Percentiles rank a stretch among this genome's conserved stretches.
Evolutionary conservation across 768 basidiomycete genomes (phyloP).

Genomic region (Phlegmacium glaucopus): DNA sequence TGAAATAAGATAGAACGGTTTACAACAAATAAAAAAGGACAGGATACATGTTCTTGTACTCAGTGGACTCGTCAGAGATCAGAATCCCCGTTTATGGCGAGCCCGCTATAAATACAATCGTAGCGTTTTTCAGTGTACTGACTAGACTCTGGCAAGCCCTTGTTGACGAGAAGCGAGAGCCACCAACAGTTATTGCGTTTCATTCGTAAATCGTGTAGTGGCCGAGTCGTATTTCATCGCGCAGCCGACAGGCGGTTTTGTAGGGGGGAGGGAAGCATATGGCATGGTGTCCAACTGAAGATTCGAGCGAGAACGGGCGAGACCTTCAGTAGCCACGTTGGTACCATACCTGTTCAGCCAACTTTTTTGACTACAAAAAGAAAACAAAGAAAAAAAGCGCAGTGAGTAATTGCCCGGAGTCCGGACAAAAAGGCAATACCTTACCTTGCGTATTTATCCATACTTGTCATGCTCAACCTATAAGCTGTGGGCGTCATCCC

Average conservation of each 20-base stretch:
- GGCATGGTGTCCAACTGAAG: slow-evolving; percentile 21
- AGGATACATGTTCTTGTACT: no score
- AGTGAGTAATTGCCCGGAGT: background rate
- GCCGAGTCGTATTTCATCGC: background rate
- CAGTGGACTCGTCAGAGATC: no score
- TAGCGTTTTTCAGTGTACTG: no score
- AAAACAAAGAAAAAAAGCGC: background rate
- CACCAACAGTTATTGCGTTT: no score
- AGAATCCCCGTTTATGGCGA: no score
- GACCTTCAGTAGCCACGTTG: slow-evolving; percentile 51
- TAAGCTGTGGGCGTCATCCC: slow-evolving; percentile 89
- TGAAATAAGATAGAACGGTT: no score
- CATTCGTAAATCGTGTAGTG: background rate
- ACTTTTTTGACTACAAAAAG: slow-evolving; percentile 46
- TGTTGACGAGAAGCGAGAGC: no score
- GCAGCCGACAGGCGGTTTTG: background rate
- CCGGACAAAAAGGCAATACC: background rate
- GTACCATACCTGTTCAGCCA: slow-evolving; percentile 68
- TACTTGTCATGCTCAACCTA: slow-evolving; percentile 61
- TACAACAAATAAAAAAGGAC: no score
- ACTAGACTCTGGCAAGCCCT: no score
- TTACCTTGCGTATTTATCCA: slow-evolving; percentile 80
- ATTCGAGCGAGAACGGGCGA: slow-evolving; percentile 50
- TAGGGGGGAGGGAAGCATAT: slow-evolving; percentile 22
- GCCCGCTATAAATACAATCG: no score